Conservation (phyloP, 371 early-diverging fungal species). For the Mortierella sp. region DNA sequence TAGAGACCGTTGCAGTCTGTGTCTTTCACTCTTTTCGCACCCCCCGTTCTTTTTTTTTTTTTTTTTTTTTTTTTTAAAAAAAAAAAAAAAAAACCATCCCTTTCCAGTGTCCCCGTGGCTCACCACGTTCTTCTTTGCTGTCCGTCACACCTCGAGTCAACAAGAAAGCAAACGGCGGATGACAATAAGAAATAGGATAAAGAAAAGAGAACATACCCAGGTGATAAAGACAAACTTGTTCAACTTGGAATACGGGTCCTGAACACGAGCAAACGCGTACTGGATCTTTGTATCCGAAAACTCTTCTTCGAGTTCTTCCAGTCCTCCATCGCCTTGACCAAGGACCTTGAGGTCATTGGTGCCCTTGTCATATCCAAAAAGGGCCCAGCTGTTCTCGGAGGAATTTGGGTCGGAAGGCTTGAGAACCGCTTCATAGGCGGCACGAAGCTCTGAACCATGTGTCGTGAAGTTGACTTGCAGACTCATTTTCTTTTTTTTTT, state of each 20-base stretch:
- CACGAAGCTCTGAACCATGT: slow-evolving; percentile 66
- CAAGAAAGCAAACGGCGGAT: background rate
- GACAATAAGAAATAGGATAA: background rate
- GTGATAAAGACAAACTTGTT: slow-evolving; percentile 91
- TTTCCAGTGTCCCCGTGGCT: background rate
- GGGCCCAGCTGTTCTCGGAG: slow-evolving; percentile 75
- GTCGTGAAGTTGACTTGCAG: slow-evolving; percentile 74
- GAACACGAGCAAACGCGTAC: slow-evolving; percentile 87
- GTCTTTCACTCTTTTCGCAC: too few relatives aligned
- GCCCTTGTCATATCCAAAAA: slow-evolving; percentile 87
- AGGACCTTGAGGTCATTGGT: slow-evolving; percentile 84
- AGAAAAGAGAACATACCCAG: slow-evolving; percentile 74
- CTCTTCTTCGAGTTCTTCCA: slow-evolving; percentile 91
- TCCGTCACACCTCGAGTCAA: background rate
- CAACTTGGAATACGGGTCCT: slow-evolving; percentile 88
- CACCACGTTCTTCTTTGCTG: background rate
- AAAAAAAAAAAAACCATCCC: slow-evolving; percentile 6
- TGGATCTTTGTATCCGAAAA: slow-evolving; percentile 91
- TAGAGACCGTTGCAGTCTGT: too few relatives aligned
- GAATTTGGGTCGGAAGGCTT: slow-evolving; percentile 40
- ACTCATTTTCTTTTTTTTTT: slow-evolving; percentile 56
- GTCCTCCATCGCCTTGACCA: slow-evolving; percentile 78
- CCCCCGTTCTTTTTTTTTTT: background rate
- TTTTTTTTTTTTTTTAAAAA: too few relatives aligned
- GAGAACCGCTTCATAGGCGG: slow-evolving; percentile 78